These are phyloP conservation scores for Citrullus colocynthis DNA, from an alignment of 306 rosid species.

Conservation along the genomic window DNA sequence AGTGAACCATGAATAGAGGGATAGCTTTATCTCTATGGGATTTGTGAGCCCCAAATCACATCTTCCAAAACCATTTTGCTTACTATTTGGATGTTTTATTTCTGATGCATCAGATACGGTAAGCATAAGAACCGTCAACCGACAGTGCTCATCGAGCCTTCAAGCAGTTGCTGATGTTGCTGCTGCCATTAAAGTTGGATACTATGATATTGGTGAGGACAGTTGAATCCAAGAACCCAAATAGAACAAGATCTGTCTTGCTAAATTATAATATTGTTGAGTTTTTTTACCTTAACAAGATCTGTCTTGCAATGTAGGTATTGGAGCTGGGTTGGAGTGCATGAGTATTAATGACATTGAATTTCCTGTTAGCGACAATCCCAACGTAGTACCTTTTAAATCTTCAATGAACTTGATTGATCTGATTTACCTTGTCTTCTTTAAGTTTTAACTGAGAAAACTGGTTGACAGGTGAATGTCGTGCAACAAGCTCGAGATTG, in stretches of 20 bases:
- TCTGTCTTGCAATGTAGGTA: slow-evolving; percentile 34
- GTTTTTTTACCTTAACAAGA: neutral
- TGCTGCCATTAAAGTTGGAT: slow-evolving; percentile 78
- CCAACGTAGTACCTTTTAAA: slow-evolving; percentile 34
- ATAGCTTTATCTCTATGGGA: neutral
- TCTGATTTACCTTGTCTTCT: neutral
- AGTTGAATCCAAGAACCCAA: neutral
- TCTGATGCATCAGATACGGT: slow-evolving; percentile 45
- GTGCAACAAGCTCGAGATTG: slow-evolving; percentile 74
- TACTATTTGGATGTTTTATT: neutral
- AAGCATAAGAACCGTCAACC: slow-evolving; percentile 74
- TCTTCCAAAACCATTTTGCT: slow-evolving; percentile 5
- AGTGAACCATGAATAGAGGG: neutral
- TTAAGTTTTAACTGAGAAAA: neutral
- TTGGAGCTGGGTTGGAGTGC: slow-evolving; percentile 84
- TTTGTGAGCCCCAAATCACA: neutral
- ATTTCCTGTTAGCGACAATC: slow-evolving; percentile 19
- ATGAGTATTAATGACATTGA: slow-evolving; percentile 40
- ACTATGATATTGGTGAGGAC: slow-evolving; percentile 64
- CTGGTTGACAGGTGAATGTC: slow-evolving; percentile 26
- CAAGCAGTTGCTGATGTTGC: slow-evolving; percentile 97
- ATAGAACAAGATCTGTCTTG: slow-evolving; percentile 4
- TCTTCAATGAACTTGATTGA: neutral
- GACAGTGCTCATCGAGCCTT: slow-evolving; percentile 95
- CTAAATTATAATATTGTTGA: neutral